These are phyloP conservation scores for Tephrocybe sp. DNA, from an alignment of 768 basidiomycete genomes.

Conservation along the genomic window DNA sequence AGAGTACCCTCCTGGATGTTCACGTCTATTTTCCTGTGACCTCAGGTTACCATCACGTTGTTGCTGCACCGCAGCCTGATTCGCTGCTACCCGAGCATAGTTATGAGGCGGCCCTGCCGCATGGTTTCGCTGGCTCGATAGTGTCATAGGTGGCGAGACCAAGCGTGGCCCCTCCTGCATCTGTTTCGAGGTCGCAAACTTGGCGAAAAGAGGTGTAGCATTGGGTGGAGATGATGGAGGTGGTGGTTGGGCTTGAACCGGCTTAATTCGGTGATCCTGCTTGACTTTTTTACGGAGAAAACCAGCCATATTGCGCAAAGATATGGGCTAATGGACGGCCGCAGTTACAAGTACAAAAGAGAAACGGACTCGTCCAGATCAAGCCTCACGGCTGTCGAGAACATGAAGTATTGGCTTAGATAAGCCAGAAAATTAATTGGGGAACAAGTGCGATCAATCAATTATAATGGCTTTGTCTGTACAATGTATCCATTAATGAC, in stretches of 20 bases:
- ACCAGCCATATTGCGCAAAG: slow-evolving; percentile 40
- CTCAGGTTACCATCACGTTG: slow-evolving; percentile 7
- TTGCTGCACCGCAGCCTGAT: slow-evolving; percentile 9
- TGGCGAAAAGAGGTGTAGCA: slow-evolving; percentile 39
- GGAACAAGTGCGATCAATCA: no score
- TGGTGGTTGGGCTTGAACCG: slow-evolving; percentile 9
- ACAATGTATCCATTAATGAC: no score
- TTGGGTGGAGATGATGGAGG: slow-evolving; percentile 15
- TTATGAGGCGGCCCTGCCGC: slow-evolving; percentile 10
- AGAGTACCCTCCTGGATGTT: not conserved
- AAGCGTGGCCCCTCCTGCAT: slow-evolving; percentile 22
- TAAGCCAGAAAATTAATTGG: no score
- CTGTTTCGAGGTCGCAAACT: slow-evolving; percentile 30
- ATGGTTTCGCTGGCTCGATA: slow-evolving; percentile 26
- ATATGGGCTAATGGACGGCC: slow-evolving; percentile 3
- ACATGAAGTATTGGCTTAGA: no score
- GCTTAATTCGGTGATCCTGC: slow-evolving; percentile 23
- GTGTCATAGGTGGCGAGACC: slow-evolving; percentile 37
- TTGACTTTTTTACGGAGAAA: slow-evolving; percentile 55
- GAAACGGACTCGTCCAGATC: no score
- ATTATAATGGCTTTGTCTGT: no score
- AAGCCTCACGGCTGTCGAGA: no score
- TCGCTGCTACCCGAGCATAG: slow-evolving; percentile 6
- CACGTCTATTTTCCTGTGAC: not conserved
- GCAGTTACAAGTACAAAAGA: slow-evolving; percentile 7